Conservation (phyloP, 2,329 filamentous ascomycete species). For the Talaromyces funiculosus region DNA sequence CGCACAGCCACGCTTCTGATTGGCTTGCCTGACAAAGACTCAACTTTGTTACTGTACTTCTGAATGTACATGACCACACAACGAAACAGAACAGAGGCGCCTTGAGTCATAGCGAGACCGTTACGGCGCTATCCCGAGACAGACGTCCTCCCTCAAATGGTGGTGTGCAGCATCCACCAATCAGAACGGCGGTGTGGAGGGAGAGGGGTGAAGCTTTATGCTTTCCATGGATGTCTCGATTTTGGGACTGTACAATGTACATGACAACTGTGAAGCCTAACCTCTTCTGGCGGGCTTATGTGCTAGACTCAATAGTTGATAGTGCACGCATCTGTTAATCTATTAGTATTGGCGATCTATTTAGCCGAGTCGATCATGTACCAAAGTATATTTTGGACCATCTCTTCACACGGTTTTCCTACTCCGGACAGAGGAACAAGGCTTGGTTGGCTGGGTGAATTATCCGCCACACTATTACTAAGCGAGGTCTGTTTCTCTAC, state of each 20-base stretch:
- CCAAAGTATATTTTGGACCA: background rate
- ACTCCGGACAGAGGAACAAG: no score
- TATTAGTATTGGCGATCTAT: constrained; percentile 8
- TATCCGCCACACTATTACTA: background rate
- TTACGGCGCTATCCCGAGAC: background rate
- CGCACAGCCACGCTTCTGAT: constrained; percentile 2
- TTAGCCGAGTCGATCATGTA: constrained; percentile 12
- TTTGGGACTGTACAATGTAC: constrained; percentile 4
- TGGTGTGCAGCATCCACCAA: constrained; percentile 10
- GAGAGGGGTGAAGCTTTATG: no score
- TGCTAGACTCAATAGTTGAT: background rate
- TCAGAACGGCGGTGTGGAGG: background rate
- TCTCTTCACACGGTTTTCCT: no score
- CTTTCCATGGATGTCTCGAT: constrained; percentile 4
- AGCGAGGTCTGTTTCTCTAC: background rate
- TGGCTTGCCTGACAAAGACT: background rate
- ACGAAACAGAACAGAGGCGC: background rate
- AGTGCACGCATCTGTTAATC: background rate
- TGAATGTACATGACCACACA: background rate
- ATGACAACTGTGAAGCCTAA: no score
- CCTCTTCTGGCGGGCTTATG: background rate
- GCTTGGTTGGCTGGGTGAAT: constrained; percentile 3
- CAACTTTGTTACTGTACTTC: background rate
- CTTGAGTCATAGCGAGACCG: background rate
- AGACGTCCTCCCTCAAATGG: background rate